Evolutionary conservation across 2,329 filamentous ascomycete species (phyloP), one percentile per base, ranked within the genome.

Genomic region (Fusarium tanahbumbuense): DNA sequence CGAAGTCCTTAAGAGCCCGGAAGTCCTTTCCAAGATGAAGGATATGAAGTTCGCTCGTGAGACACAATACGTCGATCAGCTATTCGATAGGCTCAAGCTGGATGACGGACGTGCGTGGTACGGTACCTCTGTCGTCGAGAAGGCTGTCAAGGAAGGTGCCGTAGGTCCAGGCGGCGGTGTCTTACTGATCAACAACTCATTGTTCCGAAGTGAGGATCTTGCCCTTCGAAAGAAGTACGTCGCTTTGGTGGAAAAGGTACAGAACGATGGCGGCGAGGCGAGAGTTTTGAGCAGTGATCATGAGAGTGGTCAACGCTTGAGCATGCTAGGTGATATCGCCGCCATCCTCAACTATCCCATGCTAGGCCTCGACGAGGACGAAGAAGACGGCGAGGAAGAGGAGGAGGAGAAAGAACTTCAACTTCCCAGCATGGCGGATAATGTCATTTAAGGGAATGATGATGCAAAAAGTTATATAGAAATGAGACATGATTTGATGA

Each of bases 81-180:
- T 98, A 77, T 89, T 92, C 73, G 87, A 90, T 1, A 84, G 93
- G 65, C 83, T 99, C 63, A 90, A 94, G 54, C 88, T 89, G 64
- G 94, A 98, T 68, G 94, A 98, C 71, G 92, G 93, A 5, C 88
- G 92, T 60, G 95, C 94, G 4, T 97, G 94, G 87, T 99, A 99
- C 80, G 96, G 96, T 0, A 88, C 91, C 0, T 87, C 85, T 16
- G 93, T 97, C 56, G 94, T 97, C 4, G 90, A 93, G 76, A 88
- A 88, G 65, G 95, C 95, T 0, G 91, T 98, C 6, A 89, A 90
- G 13, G 93, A 96, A 73, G 95, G 95, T 3, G 96, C 94, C 0
- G 93, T 98, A 0, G 94, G 94, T 1, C 87, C 91, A 32, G 61
- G 61, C 11, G 94, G 94, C 1, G 94, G 94, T 15, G 88, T 94